Base-by-base conservation (phyloP, 495 filamentous ascomycete species). In the Aeminium ludgeri region DNA sequence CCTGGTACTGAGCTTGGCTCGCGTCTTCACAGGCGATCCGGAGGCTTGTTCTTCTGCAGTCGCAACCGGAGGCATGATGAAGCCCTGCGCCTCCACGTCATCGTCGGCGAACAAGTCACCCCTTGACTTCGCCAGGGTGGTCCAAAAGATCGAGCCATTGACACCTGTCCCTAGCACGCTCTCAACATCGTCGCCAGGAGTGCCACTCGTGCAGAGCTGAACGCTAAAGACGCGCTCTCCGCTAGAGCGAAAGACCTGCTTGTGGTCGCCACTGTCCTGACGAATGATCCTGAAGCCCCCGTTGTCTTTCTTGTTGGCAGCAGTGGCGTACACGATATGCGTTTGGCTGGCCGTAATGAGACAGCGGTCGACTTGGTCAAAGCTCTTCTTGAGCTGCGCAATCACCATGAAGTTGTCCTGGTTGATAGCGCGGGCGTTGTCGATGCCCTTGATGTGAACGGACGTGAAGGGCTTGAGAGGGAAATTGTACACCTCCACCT, bases 341-440 rank as follows among this genome's bases (percentile, higher is more conserved):
- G 78, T 75, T 48, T 80, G 78, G n/a, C 82, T 84, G 23, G 86
- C 87, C 2, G 86, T 76, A 23, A 84, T 85, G 33, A 99, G 66
- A 36, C 83, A 89, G 38, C 91, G 81, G 55, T 99, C 91, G 36
- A 91, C 73, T 58, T 96, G 91, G 58, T 99, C 91, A 50, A 96
- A 96, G 6, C 89, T 82, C 60, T 96, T 95, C 66, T 92, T 92
- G 40, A 95, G 68, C 30, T 83, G 75, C 30, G 87, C 86, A 58
- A 99, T 86, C 48, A 86, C 78, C 58, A 89, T 77, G 37, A 91
- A 70, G 5, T 72, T 64, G 50, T 86, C 80, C 37, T 79, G 73
- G 15, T 72, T 73, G 57, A 60, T 62, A 56, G 45, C 59, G 54
- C 41, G 55, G n/a, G 19, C 61, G 34, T 44, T 62, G 56, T 54